phyloP scores from a whole-genome alignment of 352 stramenopile genomes.

The Globisporangium camurandrum region DNA sequence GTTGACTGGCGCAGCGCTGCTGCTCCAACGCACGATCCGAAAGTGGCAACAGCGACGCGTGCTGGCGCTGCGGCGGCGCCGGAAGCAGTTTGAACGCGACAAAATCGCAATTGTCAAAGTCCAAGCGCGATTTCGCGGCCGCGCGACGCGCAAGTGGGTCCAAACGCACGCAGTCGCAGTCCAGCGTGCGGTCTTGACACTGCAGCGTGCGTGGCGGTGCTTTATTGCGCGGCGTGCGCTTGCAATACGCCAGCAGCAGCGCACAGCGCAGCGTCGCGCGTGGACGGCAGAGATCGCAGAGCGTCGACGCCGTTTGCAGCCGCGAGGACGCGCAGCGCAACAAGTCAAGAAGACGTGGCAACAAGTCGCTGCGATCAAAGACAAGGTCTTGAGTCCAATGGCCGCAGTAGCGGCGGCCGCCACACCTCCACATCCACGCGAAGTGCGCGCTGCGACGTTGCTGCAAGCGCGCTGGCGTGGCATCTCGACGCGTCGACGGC shows the following conservation, averaged over 20 bases:
- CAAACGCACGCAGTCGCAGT: conserved; percentile 18
- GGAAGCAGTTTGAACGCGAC: conserved; percentile 55
- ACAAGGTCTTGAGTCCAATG: conserved; percentile 4
- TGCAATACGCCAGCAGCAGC: conserved; percentile 1
- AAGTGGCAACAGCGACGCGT: conserved; percentile 29
- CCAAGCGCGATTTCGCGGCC: conserved; percentile 43
- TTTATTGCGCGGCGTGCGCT: conserved; percentile 20
- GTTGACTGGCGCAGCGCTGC: conserved; percentile 30
- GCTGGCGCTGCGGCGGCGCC: conserved; percentile 25
- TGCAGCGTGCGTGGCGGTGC: conserved; percentile 52
- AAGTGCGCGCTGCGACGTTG: conserved; percentile 26
- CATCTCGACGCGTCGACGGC: conserved; percentile 21
- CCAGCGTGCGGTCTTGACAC: conserved; percentile 14
- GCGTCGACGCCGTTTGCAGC: conserved; percentile 3
- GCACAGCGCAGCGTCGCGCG: conserved; percentile 13
- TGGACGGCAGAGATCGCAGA: conserved; percentile 18
- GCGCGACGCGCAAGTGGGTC: conserved; percentile 22
- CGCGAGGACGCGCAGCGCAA: neutral
- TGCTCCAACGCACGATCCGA: conserved; percentile 35
- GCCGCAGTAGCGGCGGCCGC: neutral
- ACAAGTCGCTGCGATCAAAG: conserved; percentile 10
- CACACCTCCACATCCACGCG: conserved; percentile 3
- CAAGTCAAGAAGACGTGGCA: conserved; percentile 17
- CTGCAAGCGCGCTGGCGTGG: conserved; percentile 54
- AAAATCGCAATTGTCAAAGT: conserved; percentile 45